phyloP scores from a whole-genome alignment of 495 filamentous ascomycete genomes.

The Lepraria neglecta region DNA sequence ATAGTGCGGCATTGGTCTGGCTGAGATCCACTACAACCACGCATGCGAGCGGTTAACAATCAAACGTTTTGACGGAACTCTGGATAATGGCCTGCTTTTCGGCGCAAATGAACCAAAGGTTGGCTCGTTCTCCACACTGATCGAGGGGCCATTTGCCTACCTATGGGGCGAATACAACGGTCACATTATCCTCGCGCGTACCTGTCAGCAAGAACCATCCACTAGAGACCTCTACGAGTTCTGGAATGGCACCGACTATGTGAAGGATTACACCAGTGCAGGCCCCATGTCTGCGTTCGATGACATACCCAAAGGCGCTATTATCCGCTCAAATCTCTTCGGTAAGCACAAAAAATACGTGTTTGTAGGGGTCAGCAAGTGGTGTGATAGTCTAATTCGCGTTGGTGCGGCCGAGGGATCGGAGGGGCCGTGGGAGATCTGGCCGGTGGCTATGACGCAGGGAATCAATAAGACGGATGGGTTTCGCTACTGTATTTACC shows the following conservation, averaged over 20 bases:
- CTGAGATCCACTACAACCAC: conserved; percentile 4
- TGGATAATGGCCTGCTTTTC: conserved; percentile 14
- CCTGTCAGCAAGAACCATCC: conserved; percentile 1
- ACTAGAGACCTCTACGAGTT: conserved; percentile 19
- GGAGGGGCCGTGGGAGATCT: conserved; percentile 31
- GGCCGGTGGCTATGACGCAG: conserved; percentile 18
- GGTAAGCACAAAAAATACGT: conserved; percentile 25
- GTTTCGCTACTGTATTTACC: conserved; percentile 31
- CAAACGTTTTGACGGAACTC: conserved; percentile 8
- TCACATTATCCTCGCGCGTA: conserved; percentile 28
- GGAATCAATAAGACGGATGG: conserved; percentile 19
- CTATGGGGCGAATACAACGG: conserved; percentile 26
- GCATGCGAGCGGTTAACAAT: conserved; percentile 6
- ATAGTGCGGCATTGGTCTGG: conserved; percentile 25
- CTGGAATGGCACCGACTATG: conserved; percentile 27
- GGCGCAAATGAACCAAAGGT: conserved; percentile 25
- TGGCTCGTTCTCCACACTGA: conserved; percentile 26
- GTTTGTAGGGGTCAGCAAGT: conserved; percentile 30
- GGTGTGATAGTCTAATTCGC: conserved; percentile 25
- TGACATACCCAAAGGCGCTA: conserved; percentile 28
- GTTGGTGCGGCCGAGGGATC: conserved; percentile 24
- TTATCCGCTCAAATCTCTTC: conserved; percentile 31
- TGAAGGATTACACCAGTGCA: conserved; percentile 13
- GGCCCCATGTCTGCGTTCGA: conserved; percentile 22
- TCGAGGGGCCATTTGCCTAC: conserved; percentile 23